Evolutionary conservation across 2,329 filamentous ascomycete species (phyloP), one percentile per base, ranked within the genome.

Genomic region (Epichloe hybrida): DNA sequence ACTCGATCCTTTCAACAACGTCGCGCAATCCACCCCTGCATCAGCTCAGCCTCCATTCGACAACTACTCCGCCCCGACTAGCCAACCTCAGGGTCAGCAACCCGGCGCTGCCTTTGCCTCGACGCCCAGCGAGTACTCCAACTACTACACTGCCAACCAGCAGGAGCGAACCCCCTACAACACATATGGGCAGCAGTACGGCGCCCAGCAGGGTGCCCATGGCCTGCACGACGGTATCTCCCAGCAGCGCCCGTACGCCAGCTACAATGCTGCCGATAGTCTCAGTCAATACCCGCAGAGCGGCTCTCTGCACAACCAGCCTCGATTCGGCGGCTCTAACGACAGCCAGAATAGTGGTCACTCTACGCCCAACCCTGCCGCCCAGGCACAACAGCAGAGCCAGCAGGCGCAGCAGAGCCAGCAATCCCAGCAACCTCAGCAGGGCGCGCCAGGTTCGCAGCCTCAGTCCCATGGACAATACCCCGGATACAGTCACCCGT

Each of bases 301-400:
- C 64, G 84, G 83, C 58, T 59, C 62, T 34, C 60, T 67, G 42
- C 69, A 71, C 55, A 82, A 70, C 64, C 76, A 75, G 56, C 76
- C 79, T 4, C 77, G 81, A 49, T 83, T 82, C 43, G 75, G 75
- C 34, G 72, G 71, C 56, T 72, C 73, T 34, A 70, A 75, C 53
- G 88, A 95, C 50, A 77, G 79, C 54, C 86, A 89, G 61, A 88
- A 84, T 71, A 95, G 88, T 64, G 91, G 89, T 43, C 85, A 93
- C 66, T 91, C 85, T 61, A 96, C 90, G 2, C 90, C 91, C 37
- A 93, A 94, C 70, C 89, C 90, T 31, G 76, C 83, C 40, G 69
- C 71, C 11, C 77, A 79, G 62, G 70, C 69, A 45, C 77, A 78
- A 59, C 68, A 70, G 55, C 69, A 69, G 34, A 62, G 51, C 43